Evolutionary conservation across 805 yeast species (phyloP), one percentile per base, ranked within the genome.

Genomic region (Ogataea sp.): DNA sequence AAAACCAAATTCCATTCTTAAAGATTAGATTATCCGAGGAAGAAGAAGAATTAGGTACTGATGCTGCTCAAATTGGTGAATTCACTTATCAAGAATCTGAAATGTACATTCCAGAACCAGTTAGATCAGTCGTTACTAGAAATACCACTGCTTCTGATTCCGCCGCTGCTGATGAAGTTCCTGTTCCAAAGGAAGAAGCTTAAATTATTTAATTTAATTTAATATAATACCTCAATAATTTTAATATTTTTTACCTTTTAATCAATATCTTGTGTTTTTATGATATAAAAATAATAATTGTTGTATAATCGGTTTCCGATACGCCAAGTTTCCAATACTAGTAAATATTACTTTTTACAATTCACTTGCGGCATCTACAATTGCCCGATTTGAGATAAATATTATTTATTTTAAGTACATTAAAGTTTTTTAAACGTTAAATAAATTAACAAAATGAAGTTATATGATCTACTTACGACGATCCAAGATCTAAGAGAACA

Each of bases 1-100:
- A 84, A 77, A 83, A 87, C 71, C 70, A 67, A 53, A 68, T 87
- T 46, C 96, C 96, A 47, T 77, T 79, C 68, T 71, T 89, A 58
- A 78, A 81, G 62, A 67, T 90, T 56, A 78, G 97, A 68, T 74
- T 88, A 52, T 73, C 78, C 48, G 84, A 83, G 53, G 96, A 88
- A 45, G 90, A 83, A 59, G 97, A 90, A 65, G 76, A 80, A 47
- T 56, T 80, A 49, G 97, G 97, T 45, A 81, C 93, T 24, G 98
- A 90, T 64, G 72, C 80, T 46, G 79, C 87, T 17, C 88, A 89
- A 68, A 86, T 88, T 55, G 96, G 96, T 51, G 97, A 89, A 63
- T 79, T 76, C 59, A 84, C 94, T 43, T 84, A 73, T 58, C 65
- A 67, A 48, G 86, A 80, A 48, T 80, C 78, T 33, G 73, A 71